Conservation (phyloP, 129 eudicot species). For the Flaveria sonorensis region DNA sequence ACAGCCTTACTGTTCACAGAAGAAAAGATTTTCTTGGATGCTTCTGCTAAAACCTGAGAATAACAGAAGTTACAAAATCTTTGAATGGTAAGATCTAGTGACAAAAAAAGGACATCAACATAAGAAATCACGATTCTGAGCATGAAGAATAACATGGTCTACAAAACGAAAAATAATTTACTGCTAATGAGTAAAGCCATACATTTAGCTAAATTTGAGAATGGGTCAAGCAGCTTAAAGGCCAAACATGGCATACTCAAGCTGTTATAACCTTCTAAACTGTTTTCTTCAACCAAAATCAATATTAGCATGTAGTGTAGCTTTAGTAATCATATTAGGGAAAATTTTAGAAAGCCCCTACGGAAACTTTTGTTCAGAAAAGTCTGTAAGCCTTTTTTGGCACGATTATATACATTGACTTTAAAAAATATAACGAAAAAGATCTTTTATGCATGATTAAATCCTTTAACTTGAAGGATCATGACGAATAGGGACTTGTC, state of each 20-base stretch:
- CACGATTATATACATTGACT: background rate
- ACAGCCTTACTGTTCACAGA: conserved; percentile 50
- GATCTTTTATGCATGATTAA: background rate
- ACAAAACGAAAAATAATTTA: background rate
- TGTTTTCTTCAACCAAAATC: background rate
- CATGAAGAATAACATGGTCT: background rate
- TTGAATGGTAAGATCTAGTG: background rate
- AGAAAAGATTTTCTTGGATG: conserved; percentile 65
- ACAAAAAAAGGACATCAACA: background rate
- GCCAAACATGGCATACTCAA: background rate
- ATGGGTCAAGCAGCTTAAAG: background rate
- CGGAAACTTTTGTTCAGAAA: background rate
- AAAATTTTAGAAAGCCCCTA: background rate
- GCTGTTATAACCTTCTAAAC: background rate
- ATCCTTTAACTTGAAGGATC: background rate
- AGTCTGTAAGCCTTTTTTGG: conserved; percentile 3
- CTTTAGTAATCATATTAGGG: conserved; percentile 2
- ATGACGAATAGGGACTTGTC: background rate
- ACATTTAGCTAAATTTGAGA: background rate
- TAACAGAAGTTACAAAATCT: conserved; percentile 21
- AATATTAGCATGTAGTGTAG: background rate
- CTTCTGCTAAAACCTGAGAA: conserved; percentile 90
- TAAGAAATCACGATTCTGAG: conserved; percentile 4
- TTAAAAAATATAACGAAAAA: background rate
- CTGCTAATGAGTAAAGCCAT: background rate